phyloP scores from a whole-genome alignment of 345 rosid genomes.

The Brassica incana region DNA sequence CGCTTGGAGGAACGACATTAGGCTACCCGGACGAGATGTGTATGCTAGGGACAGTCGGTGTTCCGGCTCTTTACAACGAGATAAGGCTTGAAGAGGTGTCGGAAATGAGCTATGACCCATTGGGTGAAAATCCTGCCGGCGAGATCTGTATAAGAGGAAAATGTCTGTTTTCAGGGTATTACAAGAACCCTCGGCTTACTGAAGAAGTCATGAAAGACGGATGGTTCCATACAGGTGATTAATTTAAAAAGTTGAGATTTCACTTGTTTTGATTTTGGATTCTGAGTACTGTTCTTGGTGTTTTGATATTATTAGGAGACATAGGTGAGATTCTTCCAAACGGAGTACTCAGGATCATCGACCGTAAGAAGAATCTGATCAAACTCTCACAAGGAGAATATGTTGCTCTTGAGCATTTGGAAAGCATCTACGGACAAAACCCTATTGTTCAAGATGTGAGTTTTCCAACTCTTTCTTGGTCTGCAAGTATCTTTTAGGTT shows the following conservation, averaged over 20 bases:
- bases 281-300: not conserved
- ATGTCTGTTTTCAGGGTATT: not conserved
- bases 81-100: not conserved
- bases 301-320: constrained; percentile 53
- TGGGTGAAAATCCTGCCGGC: not conserved
- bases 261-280: not conserved
- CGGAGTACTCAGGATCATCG: constrained; percentile 78
- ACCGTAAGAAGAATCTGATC: constrained; percentile 84
- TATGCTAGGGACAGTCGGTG: not conserved
- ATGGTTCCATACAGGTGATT: not conserved
- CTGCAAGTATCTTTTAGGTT: constrained; percentile 11
- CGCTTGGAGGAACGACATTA: constrained; percentile 63
- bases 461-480: not conserved
- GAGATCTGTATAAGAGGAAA: not conserved
- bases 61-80: not conserved
- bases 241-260: not conserved
- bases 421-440: constrained; percentile 58
- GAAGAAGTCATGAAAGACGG: not conserved
- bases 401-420: constrained; percentile 81
- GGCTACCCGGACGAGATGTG: not conserved
- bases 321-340: constrained; percentile 79
- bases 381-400: constrained; percentile 98
- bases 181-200: not conserved
- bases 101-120: not conserved
- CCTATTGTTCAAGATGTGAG: constrained; percentile 74